Base-by-base conservation (phyloP, 1,139 yeast species). In the Hyphopichia pseudoburtonii region DNA sequence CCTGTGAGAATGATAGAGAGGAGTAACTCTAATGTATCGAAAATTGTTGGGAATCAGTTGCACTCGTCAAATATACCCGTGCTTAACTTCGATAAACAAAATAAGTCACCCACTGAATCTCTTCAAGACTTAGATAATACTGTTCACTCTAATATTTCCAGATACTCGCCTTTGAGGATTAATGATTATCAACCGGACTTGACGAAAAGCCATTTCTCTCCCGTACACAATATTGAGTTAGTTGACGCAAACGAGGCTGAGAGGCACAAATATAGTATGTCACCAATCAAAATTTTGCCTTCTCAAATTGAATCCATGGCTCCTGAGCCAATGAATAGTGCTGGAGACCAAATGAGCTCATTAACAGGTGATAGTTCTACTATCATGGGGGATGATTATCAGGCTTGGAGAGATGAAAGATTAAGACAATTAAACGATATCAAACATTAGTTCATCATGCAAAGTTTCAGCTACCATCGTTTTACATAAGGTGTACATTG, bases 341-440 rank as follows among this genome's bases (percentile, higher is more conserved):
- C 19, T 7, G 28, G 49, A 38, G 48, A 37, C 6, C 46, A 54
- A 32, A 35, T 48, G 12, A 61, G 64, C 39, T 40, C 51, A 8
- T 50, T 49, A 14, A 60, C 61, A 23, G 48, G 60, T 33, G 70
- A 69, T 33, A 65, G 66, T 33, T 66, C 75, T 1, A 64, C 72
- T 1, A 54, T 70, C 24, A 53, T 65, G 17, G 72, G 72, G 5
- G 74, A 68, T 30, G 76, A 70, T 31, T 70, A 69, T 44, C 60
- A 62, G 37, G 48, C 48, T 11, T 71, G 77, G 77, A 53, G 74
- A 39, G 61, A 60, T 21, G 73, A 68, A 40, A 56, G 57, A 41
- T 64, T 70, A 26, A 57, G 56, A 38, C 68, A 62, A 49, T 50
- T 67, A 21, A 66, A 34, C 19, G 25, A 29, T 9, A 16, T 29